phyloP scores from a whole-genome alignment of 2,329 filamentous ascomycete genomes.

The Sporothrix mexicana region DNA sequence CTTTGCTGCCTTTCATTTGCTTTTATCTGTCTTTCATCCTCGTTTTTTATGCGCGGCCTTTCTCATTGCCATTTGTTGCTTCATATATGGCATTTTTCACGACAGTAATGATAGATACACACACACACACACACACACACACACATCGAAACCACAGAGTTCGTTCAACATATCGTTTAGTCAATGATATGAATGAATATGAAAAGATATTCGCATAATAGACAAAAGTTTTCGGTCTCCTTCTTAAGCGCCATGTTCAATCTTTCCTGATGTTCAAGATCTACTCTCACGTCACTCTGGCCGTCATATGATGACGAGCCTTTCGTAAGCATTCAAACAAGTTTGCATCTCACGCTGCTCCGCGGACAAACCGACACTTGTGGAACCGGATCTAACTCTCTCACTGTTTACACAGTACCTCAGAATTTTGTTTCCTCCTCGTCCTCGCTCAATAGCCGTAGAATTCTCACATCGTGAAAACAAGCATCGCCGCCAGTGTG shows the following conservation, averaged over 20 bases:
- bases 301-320: neutral
- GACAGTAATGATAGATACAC: conserved; percentile 24
- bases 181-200: neutral
- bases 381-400: neutral
- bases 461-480: too few species aligned
- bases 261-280: neutral
- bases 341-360: neutral
- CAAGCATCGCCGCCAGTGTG: neutral
- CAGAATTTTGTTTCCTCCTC: neutral
- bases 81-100: conserved; percentile 18
- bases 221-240: neutral
- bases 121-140: neutral
- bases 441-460: neutral
- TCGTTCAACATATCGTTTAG: neutral
- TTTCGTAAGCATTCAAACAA: neutral
- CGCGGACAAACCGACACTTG: neutral
- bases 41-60: neutral
- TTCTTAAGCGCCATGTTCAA: neutral
- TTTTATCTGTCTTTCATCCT: neutral
- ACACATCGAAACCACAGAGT: neutral
- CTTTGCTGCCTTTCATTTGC: neutral
- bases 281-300: neutral
- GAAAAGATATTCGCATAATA: conserved; percentile 4
- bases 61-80: neutral
- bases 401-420: too few species aligned